A percentile compares a stretch with the other conserved stretches of the same genome.
phyloP scores from a whole-genome alignment of 495 filamentous ascomycete genomes.

The Podospora tetraspora region DNA sequence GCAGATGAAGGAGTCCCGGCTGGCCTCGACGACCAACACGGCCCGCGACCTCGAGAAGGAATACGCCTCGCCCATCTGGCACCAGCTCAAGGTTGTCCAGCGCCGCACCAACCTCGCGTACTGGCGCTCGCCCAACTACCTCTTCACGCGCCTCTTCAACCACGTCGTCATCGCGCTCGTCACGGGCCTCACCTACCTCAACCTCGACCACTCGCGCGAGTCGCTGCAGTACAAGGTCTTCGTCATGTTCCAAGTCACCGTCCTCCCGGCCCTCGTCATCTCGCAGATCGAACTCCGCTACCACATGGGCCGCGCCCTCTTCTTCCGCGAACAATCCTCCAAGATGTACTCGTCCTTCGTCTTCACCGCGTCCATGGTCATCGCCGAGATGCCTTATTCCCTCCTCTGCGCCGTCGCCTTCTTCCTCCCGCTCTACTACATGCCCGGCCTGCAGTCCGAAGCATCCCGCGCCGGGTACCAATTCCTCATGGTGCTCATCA shows the following conservation, averaged over 20 bases:
- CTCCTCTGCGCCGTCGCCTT: conserved; percentile 68
- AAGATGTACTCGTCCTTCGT: conserved; percentile 74
- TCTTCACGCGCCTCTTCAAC: conserved; percentile 72
- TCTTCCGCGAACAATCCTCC: conserved; percentile 70
- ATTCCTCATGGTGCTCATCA: conserved; percentile 75
- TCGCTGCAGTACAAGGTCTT: conserved; percentile 76
- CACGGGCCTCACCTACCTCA: conserved; percentile 66
- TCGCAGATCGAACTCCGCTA: conserved; percentile 75
- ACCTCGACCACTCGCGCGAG: conserved; percentile 61
- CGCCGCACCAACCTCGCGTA: conserved; percentile 60
- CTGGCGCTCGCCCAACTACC: conserved; percentile 72
- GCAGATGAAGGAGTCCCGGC: conserved; percentile 57
- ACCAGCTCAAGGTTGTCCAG: conserved; percentile 64
- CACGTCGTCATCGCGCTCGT: conserved; percentile 67
- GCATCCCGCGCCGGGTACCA: conserved; percentile 67
- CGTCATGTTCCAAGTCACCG: conserved; percentile 75
- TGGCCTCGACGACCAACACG: conserved; percentile 40
- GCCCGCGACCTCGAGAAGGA: conserved; percentile 52
- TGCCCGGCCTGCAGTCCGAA: conserved; percentile 55
- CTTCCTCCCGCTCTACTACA: conserved; percentile 72
- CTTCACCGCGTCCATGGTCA: conserved; percentile 63
- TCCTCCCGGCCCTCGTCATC: conserved; percentile 69
- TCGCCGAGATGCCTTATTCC: conserved; percentile 73
- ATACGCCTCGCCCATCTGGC: conserved; percentile 67
- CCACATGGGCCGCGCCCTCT: conserved; percentile 65